Conservation (phyloP, 2,329 filamentous ascomycete species). For the Fusarium concolor region DNA sequence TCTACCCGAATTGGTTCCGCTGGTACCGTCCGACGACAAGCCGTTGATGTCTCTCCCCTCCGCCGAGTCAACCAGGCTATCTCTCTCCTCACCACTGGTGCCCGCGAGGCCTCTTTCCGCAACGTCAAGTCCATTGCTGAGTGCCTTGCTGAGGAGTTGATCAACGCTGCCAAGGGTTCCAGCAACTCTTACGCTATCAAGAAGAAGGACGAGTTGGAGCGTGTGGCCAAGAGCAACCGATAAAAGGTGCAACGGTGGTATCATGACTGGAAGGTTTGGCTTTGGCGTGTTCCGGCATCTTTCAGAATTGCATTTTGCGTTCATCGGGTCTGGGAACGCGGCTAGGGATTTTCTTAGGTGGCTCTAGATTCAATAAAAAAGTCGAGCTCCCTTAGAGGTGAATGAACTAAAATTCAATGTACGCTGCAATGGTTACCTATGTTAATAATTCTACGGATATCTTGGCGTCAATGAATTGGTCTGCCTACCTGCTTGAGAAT, state of each 20-base stretch:
- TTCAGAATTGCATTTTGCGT: constrained; percentile 62
- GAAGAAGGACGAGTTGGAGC: constrained; percentile 99
- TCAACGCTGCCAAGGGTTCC: constrained; percentile 99
- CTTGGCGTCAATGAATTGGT: background rate
- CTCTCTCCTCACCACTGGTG: constrained; percentile 97
- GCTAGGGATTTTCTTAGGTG: constrained; percentile 58
- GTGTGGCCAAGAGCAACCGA: constrained; percentile 99
- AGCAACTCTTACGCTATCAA: constrained; percentile 99
- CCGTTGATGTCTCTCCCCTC: constrained; percentile 99
- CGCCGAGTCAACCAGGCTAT: constrained; percentile 99
- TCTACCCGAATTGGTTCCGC: constrained; percentile 99
- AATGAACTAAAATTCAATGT: constrained; percentile 48
- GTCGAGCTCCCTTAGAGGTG: constrained; percentile 55
- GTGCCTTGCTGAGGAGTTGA: constrained; percentile 99
- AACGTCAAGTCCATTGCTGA: constrained; percentile 99
- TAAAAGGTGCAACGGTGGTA: constrained; percentile 70
- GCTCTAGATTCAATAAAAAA: constrained; percentile 59
- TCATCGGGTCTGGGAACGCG: constrained; percentile 59
- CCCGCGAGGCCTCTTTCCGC: constrained; percentile 98
- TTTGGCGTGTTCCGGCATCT: constrained; percentile 60
- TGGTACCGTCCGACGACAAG: constrained; percentile 99
- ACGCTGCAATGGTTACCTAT: constrained; percentile 12
- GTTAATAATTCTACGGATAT: constrained; percentile 1
- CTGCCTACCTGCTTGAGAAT: background rate
- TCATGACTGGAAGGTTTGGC: constrained; percentile 55